A percentile compares a stretch with the other conserved stretches of the same genome.
These are phyloP conservation scores for Solanum boliviense DNA, from an alignment of 257 asterid genomes.

Conservation along the genomic window DNA sequence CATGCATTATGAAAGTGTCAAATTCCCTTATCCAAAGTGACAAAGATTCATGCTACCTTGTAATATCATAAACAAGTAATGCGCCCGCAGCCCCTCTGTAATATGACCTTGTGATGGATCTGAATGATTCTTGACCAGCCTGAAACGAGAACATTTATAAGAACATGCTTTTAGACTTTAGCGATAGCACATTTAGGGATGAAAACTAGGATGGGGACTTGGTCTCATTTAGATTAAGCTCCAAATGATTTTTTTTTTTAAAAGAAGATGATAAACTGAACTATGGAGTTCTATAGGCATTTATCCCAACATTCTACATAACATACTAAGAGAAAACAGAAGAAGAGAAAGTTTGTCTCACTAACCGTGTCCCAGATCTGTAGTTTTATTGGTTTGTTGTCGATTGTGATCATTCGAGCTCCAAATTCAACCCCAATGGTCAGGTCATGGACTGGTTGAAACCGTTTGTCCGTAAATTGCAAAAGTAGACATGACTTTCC, in stretches of 20 bases:
- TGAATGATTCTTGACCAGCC: constrained; percentile 88
- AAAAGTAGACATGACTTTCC: constrained; percentile 78
- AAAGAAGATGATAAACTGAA: neutral
- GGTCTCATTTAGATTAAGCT: neutral
- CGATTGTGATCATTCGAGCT: constrained; percentile 56
- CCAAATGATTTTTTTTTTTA: neutral
- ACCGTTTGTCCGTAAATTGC: constrained; percentile 75
- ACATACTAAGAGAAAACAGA: neutral
- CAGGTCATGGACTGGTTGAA: constrained; percentile 76
- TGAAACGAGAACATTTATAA: constrained; percentile 2
- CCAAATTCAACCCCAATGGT: constrained; percentile 85
- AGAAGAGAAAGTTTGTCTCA: neutral
- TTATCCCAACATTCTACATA: neutral
- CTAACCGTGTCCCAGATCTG: constrained; percentile 87
- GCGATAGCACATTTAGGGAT: neutral
- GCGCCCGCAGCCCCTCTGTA: constrained; percentile 95
- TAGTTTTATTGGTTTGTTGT: constrained; percentile 57
- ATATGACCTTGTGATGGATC: constrained; percentile 69
- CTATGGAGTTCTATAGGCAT: neutral
- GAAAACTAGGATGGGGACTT: neutral
- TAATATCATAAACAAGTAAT: constrained; percentile 71
- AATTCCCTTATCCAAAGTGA: neutral
- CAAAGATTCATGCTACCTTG: constrained; percentile 34
- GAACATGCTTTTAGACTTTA: neutral
- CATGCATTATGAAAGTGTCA: neutral